Conservation (phyloP, 495 filamentous ascomycete species). For the Rhypophila decipiens region DNA sequence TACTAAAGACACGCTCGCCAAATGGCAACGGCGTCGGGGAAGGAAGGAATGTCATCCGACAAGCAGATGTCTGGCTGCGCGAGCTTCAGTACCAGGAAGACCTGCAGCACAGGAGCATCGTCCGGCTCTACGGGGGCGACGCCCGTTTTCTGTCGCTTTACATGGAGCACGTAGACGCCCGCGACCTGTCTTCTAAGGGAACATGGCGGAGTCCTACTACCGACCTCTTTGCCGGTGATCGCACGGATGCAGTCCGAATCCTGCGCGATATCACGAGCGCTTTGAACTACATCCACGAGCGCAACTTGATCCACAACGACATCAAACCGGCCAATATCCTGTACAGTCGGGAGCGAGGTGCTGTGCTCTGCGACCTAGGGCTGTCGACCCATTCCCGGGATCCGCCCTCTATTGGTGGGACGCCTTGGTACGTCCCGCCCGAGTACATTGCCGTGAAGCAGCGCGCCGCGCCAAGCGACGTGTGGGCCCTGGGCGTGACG, state of each 20-base stretch:
- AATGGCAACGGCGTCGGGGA: slow-evolving; percentile 27
- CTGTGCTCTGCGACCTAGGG: slow-evolving; percentile 45
- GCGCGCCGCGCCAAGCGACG: slow-evolving; percentile 40
- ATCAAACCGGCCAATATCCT: slow-evolving; percentile 49
- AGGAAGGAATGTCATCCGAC: slow-evolving; percentile 40
- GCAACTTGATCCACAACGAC: slow-evolving; percentile 42
- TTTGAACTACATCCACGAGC: slow-evolving; percentile 40
- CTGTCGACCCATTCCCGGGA: slow-evolving; percentile 34
- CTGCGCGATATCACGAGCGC: slow-evolving; percentile 39
- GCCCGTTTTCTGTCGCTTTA: slow-evolving; percentile 44
- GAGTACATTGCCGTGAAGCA: slow-evolving; percentile 43
- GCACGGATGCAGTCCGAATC: slow-evolving; percentile 36
- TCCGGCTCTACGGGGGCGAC: slow-evolving; percentile 41
- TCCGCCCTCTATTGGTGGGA: slow-evolving; percentile 36
- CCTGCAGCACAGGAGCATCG: slow-evolving; percentile 42
- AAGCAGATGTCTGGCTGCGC: slow-evolving; percentile 45
- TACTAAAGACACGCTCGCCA: slow-evolving; percentile 38
- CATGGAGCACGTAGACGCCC: slow-evolving; percentile 46
- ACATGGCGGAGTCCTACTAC: slow-evolving; percentile 33
- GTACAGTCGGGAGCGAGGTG: slow-evolving; percentile 44
- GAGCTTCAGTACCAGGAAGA: slow-evolving; percentile 42
- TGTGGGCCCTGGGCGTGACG: slow-evolving; percentile 44
- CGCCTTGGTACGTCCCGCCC: slow-evolving; percentile 45
- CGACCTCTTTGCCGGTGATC: slow-evolving; percentile 35
- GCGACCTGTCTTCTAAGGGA: slow-evolving; percentile 33